A percentile compares a stretch with the other conserved stretches of the same genome.
phyloP scores from a whole-genome alignment of 1,284 basidiomycete species.

The Ustilago hordei region DNA sequence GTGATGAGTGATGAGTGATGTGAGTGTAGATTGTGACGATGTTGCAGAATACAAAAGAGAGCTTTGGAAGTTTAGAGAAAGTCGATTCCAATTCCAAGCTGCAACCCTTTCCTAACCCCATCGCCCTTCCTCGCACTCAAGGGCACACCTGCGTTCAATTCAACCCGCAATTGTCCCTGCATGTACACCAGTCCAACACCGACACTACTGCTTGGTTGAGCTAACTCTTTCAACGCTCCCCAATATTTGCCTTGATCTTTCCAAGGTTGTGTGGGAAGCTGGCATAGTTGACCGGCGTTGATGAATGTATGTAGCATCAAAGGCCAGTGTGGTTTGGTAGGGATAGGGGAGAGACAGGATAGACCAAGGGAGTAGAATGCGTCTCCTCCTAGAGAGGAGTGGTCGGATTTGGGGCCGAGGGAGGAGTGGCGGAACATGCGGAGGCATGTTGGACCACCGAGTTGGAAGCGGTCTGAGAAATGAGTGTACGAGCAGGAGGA shows the following conservation, averaged over 20 bases:
- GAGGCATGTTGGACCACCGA: conserved; percentile 91
- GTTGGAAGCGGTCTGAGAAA: conserved; percentile 88
- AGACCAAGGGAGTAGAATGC: conserved; percentile 85
- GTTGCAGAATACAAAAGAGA: not conserved
- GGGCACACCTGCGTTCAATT: conserved; percentile 92
- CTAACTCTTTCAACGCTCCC: conserved; percentile 3
- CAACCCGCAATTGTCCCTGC: conserved; percentile 84
- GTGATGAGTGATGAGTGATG: not conserved
- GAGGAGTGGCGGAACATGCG: conserved; percentile 86
- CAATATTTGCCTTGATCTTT: not conserved
- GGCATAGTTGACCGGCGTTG: conserved; percentile 86
- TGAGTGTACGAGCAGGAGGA: conserved; percentile 70
- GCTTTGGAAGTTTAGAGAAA: conserved; percentile 5
- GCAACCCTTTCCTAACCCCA: conserved; percentile 81
- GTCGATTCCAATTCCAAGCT: conserved; percentile 86
- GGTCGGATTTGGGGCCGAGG: conserved; percentile 83
- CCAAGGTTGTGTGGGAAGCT: conserved; percentile 66
- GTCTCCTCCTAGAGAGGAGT: conserved; percentile 87
- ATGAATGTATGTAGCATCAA: conserved; percentile 86
- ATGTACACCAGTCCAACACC: conserved; percentile 92
- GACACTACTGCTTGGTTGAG: conserved; percentile 76
- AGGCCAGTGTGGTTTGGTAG: conserved; percentile 84
- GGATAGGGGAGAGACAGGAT: conserved; percentile 84
- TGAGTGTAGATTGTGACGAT: not conserved
- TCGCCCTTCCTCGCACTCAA: conserved; percentile 83